Conservation (phyloP, 768 basidiomycete species). For the Hydnomerulius pinastri region DNA sequence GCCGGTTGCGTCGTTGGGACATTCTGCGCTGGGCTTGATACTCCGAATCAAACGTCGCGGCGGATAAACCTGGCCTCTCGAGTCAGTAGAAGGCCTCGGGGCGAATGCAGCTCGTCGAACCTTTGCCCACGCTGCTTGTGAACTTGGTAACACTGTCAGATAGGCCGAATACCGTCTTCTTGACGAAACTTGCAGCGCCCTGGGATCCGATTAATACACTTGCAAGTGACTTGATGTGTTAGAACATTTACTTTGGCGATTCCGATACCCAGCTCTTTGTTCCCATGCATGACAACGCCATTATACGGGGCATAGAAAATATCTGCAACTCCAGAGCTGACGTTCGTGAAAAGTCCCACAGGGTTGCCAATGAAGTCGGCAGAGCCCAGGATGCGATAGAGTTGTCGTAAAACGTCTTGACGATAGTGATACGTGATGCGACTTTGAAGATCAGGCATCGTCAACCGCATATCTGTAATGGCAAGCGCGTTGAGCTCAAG, state of each 20-base stretch:
- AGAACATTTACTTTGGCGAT: slow-evolving; percentile 74
- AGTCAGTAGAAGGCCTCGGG: neutral
- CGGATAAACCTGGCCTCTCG: slow-evolving; percentile 74
- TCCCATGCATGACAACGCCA: slow-evolving; percentile 94
- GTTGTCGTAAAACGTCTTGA: slow-evolving; percentile 89
- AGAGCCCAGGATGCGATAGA: slow-evolving; percentile 96
- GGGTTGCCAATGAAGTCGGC: slow-evolving; percentile 97
- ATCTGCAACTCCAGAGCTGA: slow-evolving; percentile 96
- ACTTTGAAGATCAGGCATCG: slow-evolving; percentile 78
- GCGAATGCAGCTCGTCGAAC: slow-evolving; percentile 36
- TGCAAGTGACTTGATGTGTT: neutral
- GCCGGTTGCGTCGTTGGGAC: slow-evolving; percentile 90
- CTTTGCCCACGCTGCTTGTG: slow-evolving; percentile 96
- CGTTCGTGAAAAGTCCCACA: slow-evolving; percentile 96
- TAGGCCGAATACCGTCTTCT: slow-evolving; percentile 97
- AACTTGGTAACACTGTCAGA: slow-evolving; percentile 98
- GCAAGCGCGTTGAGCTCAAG: slow-evolving; percentile 92
- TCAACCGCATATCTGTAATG: slow-evolving; percentile 92
- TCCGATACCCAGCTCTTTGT: slow-evolving; percentile 90
- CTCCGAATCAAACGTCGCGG: slow-evolving; percentile 95
- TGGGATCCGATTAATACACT: slow-evolving; percentile 34
- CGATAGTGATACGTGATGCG: slow-evolving; percentile 91
- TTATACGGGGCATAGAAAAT: slow-evolving; percentile 99
- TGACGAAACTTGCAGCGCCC: slow-evolving; percentile 97
- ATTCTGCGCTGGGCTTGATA: slow-evolving; percentile 89